These are phyloP conservation scores for Wallacemonas sp. DNA, from an alignment of 208 protist genomes.

Conservation along the genomic window DNA sequence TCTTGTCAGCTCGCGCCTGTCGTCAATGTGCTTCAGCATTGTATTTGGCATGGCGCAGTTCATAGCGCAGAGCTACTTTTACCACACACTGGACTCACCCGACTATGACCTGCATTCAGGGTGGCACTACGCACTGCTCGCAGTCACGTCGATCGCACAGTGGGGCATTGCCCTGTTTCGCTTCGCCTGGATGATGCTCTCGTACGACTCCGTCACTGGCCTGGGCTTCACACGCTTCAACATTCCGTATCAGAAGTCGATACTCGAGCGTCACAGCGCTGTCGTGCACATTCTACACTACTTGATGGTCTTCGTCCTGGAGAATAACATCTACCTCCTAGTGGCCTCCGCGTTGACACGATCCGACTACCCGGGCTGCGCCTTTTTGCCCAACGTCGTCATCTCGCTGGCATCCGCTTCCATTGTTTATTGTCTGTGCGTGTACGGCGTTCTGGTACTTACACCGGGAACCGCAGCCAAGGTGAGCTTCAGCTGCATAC, in stretches of 20 bases:
- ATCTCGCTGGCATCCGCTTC: conserved; percentile 26
- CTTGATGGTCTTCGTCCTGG: conserved; percentile 50
- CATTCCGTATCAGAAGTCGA: conserved; percentile 19
- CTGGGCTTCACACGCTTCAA: conserved; percentile 79
- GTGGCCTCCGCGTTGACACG: conserved; percentile 15
- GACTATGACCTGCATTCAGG: not conserved
- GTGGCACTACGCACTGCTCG: conserved; percentile 27
- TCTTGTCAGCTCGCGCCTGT: conserved; percentile 45
- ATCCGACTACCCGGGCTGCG: conserved; percentile 12
- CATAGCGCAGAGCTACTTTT: conserved; percentile 59
- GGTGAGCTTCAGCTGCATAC: conserved; percentile 35
- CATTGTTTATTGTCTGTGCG: conserved; percentile 21
- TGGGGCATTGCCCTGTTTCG: conserved; percentile 46
- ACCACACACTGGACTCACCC: conserved; percentile 11
- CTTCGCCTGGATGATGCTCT: conserved; percentile 38
- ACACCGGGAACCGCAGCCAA: conserved; percentile 9
- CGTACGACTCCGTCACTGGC: conserved; percentile 56
- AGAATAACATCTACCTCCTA: conserved; percentile 55
- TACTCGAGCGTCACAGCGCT: conserved; percentile 32
- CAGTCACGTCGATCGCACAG: conserved; percentile 26
- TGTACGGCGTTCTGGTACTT: conserved; percentile 26
- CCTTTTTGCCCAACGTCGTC: conserved; percentile 17
- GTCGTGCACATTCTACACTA: conserved; percentile 39
- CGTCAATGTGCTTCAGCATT: conserved; percentile 45
- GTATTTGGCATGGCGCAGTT: conserved; percentile 65